Base-by-base conservation (phyloP, 176 grass and related monocot genomes). In the Puya raimondii region DNA sequence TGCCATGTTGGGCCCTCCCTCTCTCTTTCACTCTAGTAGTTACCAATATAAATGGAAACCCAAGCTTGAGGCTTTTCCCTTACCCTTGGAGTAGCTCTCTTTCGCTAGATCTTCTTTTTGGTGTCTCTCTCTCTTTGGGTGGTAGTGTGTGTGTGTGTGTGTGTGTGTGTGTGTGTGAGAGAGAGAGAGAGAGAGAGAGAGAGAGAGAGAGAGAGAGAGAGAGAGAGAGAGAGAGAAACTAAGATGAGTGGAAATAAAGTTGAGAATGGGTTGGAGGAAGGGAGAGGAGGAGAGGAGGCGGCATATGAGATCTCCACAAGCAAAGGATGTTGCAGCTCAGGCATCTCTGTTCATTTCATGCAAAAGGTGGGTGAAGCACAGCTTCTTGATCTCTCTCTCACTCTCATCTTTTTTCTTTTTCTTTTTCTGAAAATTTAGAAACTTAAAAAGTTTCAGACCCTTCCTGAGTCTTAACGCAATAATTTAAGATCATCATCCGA, bases 201-300 rank as follows among this genome's bases (percentile, higher is more conserved):
- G 1, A 73, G 50, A 75, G 25, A 65, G n/a, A 2, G 25, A 26
- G 1, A 26, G 33, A 42, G n/a, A 20, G 47, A 15, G 14, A 53
- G 61, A 76, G 47, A 65, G 53, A 74, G 69, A 74, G 14, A 74
- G 1, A 73, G 50, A 75, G 25, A 65, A 2, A 76, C 50, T 54
- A 17, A 70, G 25, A 79, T 70, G 52, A 70, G 66, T 64, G 76
- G 18, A 63, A 72, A 72, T 51, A 48, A 54, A n/a, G 77, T 72
- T 47, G 65, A 72, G 47, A 33, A 53, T 51, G 76, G 52, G 29
- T 17, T 47, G 12, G 72, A 79, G 50, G 77, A 57, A 10, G 69
- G 64, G 49, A 53, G 72, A 51, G 77, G 72, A 57, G 56, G 71
- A 33, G 68, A 20, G 17, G 71, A 71, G 68, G 77, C 63, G 22